Evolutionary conservation across 2,329 filamentous ascomycete species (phyloP), one percentile per base, ranked within the genome.

Genomic region (Aspergillus spinulosporus): DNA sequence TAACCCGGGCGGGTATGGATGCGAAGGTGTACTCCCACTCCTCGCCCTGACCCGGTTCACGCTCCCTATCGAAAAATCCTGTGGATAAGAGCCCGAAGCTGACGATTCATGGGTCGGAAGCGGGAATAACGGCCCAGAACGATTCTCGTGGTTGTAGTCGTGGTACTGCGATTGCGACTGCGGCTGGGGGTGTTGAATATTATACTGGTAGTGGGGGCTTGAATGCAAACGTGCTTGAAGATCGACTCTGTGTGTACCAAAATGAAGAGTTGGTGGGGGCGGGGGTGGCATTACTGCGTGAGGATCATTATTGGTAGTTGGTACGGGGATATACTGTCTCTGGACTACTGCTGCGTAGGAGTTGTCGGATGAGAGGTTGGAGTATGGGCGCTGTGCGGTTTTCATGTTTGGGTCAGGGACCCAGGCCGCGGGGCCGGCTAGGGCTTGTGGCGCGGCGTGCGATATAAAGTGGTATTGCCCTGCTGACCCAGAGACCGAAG

Each of bases 211-310:
- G n/a, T 42, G 39, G 39, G 39, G n/a, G 39, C 21, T 42, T 42
- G 39, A 15, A 6, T 14, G 39, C 39, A 42, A 4, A n/a, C 21
- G 67, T 2, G 70, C 66, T 28, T 64, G 59, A 1, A 74, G 60
- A 48, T 74, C 68, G 11, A 72, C 66, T 8, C 62, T 66, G 37
- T 72, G 70, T 0, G 58, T 54, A 1, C 68, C 69, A 34, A 70
- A 65, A 46, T 68, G 60, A 8, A 69, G 43, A 2, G 59, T 36
- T 6, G 61, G 61, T 3, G 56, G 49, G 1, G 61, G 53, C 12
- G 62, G 64, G 0, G 51, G 14, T 5, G 40, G 39, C 34, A n/a
- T 15, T 4, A 21, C n/a, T 47, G 29, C 39, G 21, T 15, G 39
- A 15, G n/a, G n/a, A 21, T 5, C 7, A 54, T 53, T 3, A 65